Evolutionary conservation across 2,329 filamentous ascomycete genomes (phyloP), one percentile per base, ranked within the genome.

Genomic region (Niveomyces coronatus): DNA sequence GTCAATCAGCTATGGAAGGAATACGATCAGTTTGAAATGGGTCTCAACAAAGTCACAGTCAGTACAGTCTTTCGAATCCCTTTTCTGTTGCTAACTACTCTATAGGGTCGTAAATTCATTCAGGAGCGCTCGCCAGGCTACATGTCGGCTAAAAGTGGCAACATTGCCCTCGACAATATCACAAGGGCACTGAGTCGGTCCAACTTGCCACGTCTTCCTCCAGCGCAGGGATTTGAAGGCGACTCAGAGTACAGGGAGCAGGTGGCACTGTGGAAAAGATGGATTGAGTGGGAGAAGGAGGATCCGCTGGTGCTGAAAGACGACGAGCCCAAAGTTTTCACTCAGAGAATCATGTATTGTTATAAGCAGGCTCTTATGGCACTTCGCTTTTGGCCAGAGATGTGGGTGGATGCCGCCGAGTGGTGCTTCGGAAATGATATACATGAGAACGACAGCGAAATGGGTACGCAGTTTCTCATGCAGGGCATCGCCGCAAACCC

Each of bases 351-450:
- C 29, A 60, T 95, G 7, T 94, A 93, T 57, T 82, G 85, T 46
- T 96, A 94, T 67, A 91, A 87, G 57, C 89, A 95, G 57, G 86
- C 89, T 4, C 65, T 94, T 32, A 94, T 95, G 83, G 82, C 87
- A 4, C 65, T 98, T 39, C 79, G 88, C 35, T 98, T 96, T 61
- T 91, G 89, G 76, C 88, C 91, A 4, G 85, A 94, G 55, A 79
- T 95, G 49, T 98, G 91, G 91, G 88, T 87, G 35, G 87, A 95
- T 43, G 89, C 87, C 9, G 85, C 88, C 1, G 84, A 94, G 47
- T 96, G 89, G 76, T 94, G 85, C 58, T 87, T 87, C 52, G 74
- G 82, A 39, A 87, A 91, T 49, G 75, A 75, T 31, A 64, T 88
- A 48, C 54, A 61, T 9, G 64, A 76, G 31, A 80, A 86, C 24